Evolutionary conservation across 768 basidiomycete genomes (phyloP), one percentile per base, ranked within the genome.

Genomic region (Hygrophorus russula): DNA sequence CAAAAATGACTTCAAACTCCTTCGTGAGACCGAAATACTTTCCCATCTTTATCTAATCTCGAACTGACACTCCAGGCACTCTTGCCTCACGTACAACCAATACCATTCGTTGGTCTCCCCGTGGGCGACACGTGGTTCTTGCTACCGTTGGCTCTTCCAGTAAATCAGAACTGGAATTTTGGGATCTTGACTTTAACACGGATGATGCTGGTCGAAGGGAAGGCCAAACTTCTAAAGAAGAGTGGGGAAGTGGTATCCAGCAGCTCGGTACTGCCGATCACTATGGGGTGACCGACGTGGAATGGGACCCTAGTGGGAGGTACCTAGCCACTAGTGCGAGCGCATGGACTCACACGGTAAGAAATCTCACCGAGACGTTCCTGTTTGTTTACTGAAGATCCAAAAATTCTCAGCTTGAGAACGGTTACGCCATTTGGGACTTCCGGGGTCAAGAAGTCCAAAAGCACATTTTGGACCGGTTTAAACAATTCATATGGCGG

Each of bases 401-500:
- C 28, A 41, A 30, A 43, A 3, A 7, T 32, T 35, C 38, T 42
- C 52, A 97, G 94, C 78, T 97, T 49, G 96, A 99, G 60, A 89
- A 97, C 47, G 96, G 96, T 29, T 99, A 80, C 58, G 83, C 83
- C 8, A 79, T 99, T 51, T 98, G 93, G 91, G 93, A 98, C 65
- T 97, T 96, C 76, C 84, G 85, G 42, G 96, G 94, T n/a, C 83
- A 89, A 60, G 89, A 94, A 59, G 70, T 92, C n/a, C 74, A 84
- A 58, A 86, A 88, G 59, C 80, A 82, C 40, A 78, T 91, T 46
- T 69, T 85, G 49, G 96, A 98, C 59, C 79, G 84, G 45, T 98
- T 99, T 77, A 99, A 99, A 69, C 96, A 99, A 62, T 91, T 98
- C 64, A 76, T 97, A 49, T 99, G 94, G 94, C 82, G 96, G 29